These are phyloP conservation scores for Nannochloris sp. DNA, from an alignment of 139 green algal species.

Conservation along the genomic window DNA sequence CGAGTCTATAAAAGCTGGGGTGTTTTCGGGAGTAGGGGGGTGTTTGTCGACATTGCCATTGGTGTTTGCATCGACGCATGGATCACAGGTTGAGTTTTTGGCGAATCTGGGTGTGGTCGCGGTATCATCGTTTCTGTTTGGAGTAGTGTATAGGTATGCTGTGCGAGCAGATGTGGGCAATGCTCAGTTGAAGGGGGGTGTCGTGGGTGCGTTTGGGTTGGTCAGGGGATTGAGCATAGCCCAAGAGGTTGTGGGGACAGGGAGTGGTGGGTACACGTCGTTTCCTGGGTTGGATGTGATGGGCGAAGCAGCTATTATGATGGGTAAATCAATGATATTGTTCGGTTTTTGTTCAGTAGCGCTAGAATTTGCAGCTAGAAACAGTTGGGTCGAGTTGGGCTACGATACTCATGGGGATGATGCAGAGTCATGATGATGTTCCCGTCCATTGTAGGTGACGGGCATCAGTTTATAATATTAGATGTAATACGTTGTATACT, in stretches of 20 bases:
- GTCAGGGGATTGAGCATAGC: conserved; percentile 34
- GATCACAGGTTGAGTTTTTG: neutral
- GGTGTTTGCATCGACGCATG: neutral
- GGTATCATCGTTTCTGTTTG: conserved; percentile 45
- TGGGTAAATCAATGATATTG: conserved; percentile 43
- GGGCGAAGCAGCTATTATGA: conserved; percentile 33
- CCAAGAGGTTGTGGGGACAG: conserved; percentile 19
- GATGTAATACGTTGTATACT: too few species aligned
- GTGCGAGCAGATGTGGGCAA: conserved; percentile 33
- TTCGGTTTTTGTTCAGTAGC: conserved; percentile 54
- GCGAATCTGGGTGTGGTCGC: conserved; percentile 19
- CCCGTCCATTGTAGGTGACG: too few species aligned
- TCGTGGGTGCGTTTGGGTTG: conserved; percentile 53
- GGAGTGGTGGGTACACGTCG: neutral
- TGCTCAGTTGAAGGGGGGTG: conserved; percentile 40
- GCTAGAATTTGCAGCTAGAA: conserved; percentile 40
- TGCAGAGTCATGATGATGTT: too few species aligned
- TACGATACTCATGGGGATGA: neutral
- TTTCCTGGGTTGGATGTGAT: conserved; percentile 13
- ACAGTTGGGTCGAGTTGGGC: neutral
- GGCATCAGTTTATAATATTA: too few species aligned
- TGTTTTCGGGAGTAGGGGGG: conserved; percentile 32
- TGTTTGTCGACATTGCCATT: conserved; percentile 35
- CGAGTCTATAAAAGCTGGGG: conserved; percentile 52
- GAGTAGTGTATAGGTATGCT: conserved; percentile 51